Evolutionary conservation across 1,284 basidiomycete species (phyloP).

Genomic region (Pascua sp.): DNA sequence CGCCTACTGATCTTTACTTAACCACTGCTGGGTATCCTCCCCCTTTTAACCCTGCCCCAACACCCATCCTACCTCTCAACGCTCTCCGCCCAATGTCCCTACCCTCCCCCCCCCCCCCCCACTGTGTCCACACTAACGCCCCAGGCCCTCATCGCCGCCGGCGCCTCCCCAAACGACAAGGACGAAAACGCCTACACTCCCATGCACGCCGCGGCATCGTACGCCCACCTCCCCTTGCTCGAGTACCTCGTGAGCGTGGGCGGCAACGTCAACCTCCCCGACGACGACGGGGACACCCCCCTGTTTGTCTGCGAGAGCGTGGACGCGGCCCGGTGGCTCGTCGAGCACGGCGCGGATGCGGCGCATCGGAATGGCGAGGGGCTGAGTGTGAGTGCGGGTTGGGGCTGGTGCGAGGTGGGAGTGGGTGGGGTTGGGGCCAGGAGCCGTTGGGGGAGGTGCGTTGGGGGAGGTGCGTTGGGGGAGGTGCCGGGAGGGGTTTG

Average conservation of each 20-base stretch:
- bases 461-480: too few relatives aligned
- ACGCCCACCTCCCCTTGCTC: slow-evolving; percentile 71
- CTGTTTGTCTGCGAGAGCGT: slow-evolving; percentile 83
- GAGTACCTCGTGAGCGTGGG: slow-evolving; percentile 74
- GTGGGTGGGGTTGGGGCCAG: too few relatives aligned
- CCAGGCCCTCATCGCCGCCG: slow-evolving; percentile 55
- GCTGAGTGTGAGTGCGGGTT: slow-evolving; percentile 60
- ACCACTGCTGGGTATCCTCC: too few relatives aligned
- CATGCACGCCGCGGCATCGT: slow-evolving; percentile 94
- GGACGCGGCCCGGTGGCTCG: slow-evolving; percentile 70
- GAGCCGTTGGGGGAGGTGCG: not conserved
- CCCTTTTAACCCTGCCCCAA: too few relatives aligned
- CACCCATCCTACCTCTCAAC: not conserved
- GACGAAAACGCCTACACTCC: slow-evolving; percentile 82
- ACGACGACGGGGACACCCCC: slow-evolving; percentile 85
- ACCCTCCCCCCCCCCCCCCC: not conserved
- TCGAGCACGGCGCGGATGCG: slow-evolving; percentile 73
- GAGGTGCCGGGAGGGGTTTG: too few relatives aligned
- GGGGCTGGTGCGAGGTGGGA: not conserved
- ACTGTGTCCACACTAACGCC: slow-evolving; percentile 1
- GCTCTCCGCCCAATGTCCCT: not conserved
- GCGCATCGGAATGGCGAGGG: slow-evolving; percentile 66
- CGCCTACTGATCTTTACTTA: too few relatives aligned
- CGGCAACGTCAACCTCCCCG: slow-evolving; percentile 79
- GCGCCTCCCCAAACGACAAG: slow-evolving; percentile 67